Base-by-base conservation (phyloP, 768 basidiomycete species). In the Obba rivulosa region DNA sequence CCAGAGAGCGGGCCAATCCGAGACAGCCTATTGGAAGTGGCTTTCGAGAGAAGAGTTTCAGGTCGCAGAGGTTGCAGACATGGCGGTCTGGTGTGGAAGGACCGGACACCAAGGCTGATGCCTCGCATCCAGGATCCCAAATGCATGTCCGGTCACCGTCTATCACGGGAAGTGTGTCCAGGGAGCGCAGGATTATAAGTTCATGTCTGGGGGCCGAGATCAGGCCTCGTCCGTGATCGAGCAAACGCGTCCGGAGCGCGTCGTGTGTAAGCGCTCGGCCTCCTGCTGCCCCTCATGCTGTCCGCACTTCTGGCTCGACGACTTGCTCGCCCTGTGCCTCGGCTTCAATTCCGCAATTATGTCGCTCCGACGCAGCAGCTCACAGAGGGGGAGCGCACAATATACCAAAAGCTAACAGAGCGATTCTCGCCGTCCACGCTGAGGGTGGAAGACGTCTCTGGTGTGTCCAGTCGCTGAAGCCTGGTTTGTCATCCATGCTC, bases 401-500 rank as follows among this genome's bases (percentile, higher is more conserved):
- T 95, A 45, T 74, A 75, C 54, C 63, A 72, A 20, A 97, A 95
- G 67, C 71, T 98, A 23, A 75, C 73, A 11, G 75, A 79, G 35
- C 79, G 69, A 58, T 92, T 99, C 64, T 68, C 75, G n/a, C 90
- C 94, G 9, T 80, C 85, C 13, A 78, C 84, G 51, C 70, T 98
- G 17, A 77, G 81, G 52, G 93, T 98, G 2, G 84, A 93, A 69
- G 95, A 99, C 66, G 80, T 94, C n/a, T 98, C 94, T 22, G 95
- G 61, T 23, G 17, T 20, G n/a, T 35, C 41, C n/a, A 41, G 40
- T 28, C 54, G 23, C 14, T 48, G 4, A 3, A 47, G 28, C 21
- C 21, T 23, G 34, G 34, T 23, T 18, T 23, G 28, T 24, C 40
- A 35, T 44, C 38, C 23, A 20, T 13, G 41, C 10, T 20, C 34